Base-by-base conservation (phyloP, 1,139 yeast genomes). In the Dujonia santamariae region DNA sequence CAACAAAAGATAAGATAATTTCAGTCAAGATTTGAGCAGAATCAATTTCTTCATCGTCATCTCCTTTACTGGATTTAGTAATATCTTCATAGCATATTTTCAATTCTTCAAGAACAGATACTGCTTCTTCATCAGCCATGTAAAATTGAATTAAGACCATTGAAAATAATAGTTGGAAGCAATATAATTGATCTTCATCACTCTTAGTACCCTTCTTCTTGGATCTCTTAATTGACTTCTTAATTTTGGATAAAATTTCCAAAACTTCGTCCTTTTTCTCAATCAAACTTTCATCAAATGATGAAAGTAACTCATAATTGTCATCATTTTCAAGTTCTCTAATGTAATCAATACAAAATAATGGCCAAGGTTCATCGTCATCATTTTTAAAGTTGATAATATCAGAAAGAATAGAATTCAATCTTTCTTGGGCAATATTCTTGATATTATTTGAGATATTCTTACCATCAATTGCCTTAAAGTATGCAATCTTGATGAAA, bases 81-180 rank as follows among this genome's bases (percentile, higher is more conserved):
- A 64, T 56, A 27, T 63, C 61, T 27, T 69, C 67, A 44, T 69
- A 78, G 39, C 80, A 76, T 13, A 63, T 59, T 37, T 72, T 78
- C 37, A 90, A 62, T 51, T 90, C 98, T 26, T 79, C 81, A 28
- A 88, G 66, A 16, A 87, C 81, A 21, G 78, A 67, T 4, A 84
- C 78, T 0, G 96, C 83, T 42, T 90, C 97, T 36, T 75, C 79
- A 47, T 81, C 88, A 14, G 92, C 95, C 42, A 80, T 65, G 51
- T 81, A 88, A 28, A 90, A 68, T 53, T 88, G 96, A 19, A 92
- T 56, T 30, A 88, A 59, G 3, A 84, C 84, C 73, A 86, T 77
- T 1, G 96, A 83, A 39, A 85, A 78, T 32, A 92, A 63, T 30
- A 86, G 63, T 53, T 87, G 95, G 51, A 85, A 82, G 35, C 72